phyloP scores from a whole-genome alignment of 2,329 filamentous ascomycete genomes.

The Geosmithia flava region DNA sequence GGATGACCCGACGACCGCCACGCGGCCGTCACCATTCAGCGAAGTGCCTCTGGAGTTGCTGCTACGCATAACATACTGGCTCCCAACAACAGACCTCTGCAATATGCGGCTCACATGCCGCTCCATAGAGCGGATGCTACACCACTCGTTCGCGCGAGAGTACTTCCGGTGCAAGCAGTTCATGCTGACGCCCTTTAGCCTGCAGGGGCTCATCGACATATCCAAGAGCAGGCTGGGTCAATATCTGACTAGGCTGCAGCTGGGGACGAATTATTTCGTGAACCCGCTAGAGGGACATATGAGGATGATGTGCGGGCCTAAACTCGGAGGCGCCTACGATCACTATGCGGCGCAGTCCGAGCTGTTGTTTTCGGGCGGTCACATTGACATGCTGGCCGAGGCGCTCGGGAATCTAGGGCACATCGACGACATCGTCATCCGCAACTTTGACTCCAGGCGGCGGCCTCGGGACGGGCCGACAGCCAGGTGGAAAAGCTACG shows the following conservation, averaged over 20 bases:
- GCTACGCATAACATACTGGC: slow-evolving; percentile 35
- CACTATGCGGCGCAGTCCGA: neutral
- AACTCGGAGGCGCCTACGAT: neutral
- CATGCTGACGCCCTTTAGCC: slow-evolving; percentile 45
- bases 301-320: neutral
- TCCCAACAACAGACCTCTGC: slow-evolving; percentile 43
- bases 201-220: slow-evolving; percentile 40
- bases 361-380: slow-evolving; percentile 25
- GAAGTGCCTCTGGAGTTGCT: slow-evolving; percentile 47
- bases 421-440: slow-evolving; percentile 41
- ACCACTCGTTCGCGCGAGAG: slow-evolving; percentile 42
- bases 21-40: neutral
- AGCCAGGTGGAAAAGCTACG: slow-evolving; percentile 42
- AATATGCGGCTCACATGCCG: slow-evolving; percentile 42
- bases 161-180: slow-evolving; percentile 58
- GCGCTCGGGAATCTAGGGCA: slow-evolving; percentile 42
- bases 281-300: neutral
- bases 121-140: slow-evolving; percentile 37
- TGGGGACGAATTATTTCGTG: slow-evolving; percentile 11
- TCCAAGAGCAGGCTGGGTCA: slow-evolving; percentile 29
- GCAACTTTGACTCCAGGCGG: slow-evolving; percentile 40
- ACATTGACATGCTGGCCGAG: slow-evolving; percentile 39
- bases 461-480: slow-evolving; percentile 34
- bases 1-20: neutral
- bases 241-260: slow-evolving; percentile 22